Percentiles rank a stretch among this genome's conserved stretches.
Conservation (phyloP, 768 basidiomycete genomes). For the Leccinum olivaceopallidum region DNA sequence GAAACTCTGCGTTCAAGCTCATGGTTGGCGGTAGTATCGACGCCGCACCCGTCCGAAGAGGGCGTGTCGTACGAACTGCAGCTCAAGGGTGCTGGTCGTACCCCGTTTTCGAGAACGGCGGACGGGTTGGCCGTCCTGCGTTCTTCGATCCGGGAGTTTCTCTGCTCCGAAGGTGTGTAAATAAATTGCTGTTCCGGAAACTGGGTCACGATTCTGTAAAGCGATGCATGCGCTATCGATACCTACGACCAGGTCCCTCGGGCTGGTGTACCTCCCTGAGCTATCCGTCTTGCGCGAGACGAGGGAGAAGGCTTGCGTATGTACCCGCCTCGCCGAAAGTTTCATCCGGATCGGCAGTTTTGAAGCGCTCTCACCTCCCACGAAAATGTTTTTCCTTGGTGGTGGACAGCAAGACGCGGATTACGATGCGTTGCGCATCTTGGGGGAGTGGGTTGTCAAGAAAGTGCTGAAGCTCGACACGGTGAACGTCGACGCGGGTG, state of each 20-base stretch:
- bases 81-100: constrained; percentile 92
- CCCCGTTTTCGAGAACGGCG: constrained; percentile 89
- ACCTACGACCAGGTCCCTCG: constrained; percentile 86
- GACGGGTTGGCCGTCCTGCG: constrained; percentile 96
- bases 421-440: constrained; percentile 67
- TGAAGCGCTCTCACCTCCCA: constrained; percentile 78
- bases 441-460: constrained; percentile 74
- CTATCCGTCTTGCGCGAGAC: constrained; percentile 78
- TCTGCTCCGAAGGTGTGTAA: constrained; percentile 77
- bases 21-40: constrained; percentile 55
- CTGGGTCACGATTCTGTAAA: constrained; percentile 20
- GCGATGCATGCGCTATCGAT: constrained; percentile 81
- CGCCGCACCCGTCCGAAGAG: constrained; percentile 63
- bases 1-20: constrained; percentile 9
- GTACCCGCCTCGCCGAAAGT: constrained; percentile 82
- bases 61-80: constrained; percentile 77
- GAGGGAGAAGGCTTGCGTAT: constrained; percentile 67
- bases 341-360: constrained; percentile 93
- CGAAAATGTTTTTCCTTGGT: constrained; percentile 63
- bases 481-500: constrained; percentile 42
- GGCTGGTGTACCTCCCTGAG: constrained; percentile 71
- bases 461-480: constrained; percentile 53
- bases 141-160: constrained; percentile 91
- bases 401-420: constrained; percentile 76
- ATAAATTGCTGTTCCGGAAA: not conserved